These are phyloP conservation scores for Lactifluus volemus DNA, from an alignment of 768 basidiomycete species.

Conservation along the genomic window DNA sequence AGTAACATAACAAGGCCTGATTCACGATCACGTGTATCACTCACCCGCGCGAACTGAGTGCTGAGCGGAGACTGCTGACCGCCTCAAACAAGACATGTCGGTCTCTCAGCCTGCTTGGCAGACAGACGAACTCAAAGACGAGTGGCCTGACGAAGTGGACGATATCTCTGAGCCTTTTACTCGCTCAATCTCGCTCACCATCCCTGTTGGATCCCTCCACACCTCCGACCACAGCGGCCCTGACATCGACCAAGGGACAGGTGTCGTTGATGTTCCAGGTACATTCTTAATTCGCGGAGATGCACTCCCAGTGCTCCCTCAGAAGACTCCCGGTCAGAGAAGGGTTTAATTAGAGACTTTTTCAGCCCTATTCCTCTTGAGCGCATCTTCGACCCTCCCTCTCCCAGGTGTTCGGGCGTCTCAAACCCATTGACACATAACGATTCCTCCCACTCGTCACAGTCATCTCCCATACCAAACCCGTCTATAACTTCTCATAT, in stretches of 20 bases:
- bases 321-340: conserved; percentile 59
- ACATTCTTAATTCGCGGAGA: conserved; percentile 75
- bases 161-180: conserved; percentile 29
- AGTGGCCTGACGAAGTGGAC: conserved; percentile 71
- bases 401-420: conserved; percentile 39
- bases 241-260: conserved; percentile 18
- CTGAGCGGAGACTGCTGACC: not conserved
- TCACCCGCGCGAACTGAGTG: no score
- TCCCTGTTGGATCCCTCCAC: conserved; percentile 41
- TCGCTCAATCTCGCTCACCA: conserved; percentile 31
- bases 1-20: not conserved
- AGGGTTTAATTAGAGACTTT: conserved; percentile 63
- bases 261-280: conserved; percentile 37
- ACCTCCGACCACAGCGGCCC: conserved; percentile 26
- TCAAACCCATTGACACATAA: conserved; percentile 19
- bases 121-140: conserved; percentile 84
- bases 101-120: conserved; percentile 61
- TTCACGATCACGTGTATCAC: conserved; percentile 10
- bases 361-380: conserved; percentile 86
- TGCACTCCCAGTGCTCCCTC: conserved; percentile 46
- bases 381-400: conserved; percentile 90
- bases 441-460: conserved; percentile 31
- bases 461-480: conserved; percentile 2
- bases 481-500: not conserved
- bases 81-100: not conserved